phyloP scores from a whole-genome alignment of 1,139 yeast genomes.

The Candida labiduridarum region DNA sequence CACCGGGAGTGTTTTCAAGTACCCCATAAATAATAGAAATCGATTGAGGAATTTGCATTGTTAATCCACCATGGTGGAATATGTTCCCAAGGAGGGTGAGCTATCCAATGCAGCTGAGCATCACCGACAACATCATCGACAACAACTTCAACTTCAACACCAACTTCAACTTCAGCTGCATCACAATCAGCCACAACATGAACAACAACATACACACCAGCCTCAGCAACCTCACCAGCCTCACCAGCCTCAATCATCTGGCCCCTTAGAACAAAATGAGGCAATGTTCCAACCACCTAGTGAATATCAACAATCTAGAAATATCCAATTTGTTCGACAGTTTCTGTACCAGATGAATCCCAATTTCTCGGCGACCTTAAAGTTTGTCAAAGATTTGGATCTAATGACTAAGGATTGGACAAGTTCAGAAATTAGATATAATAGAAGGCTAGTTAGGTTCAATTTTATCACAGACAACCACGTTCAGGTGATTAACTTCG shows the following conservation, averaged over 20 bases:
- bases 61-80: not conserved
- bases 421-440: constrained; percentile 26
- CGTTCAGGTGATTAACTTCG: constrained; percentile 29
- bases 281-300: constrained; percentile 4
- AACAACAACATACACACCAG: not conserved
- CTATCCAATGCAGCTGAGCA: not conserved
- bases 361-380: constrained; percentile 12
- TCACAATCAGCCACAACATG: not conserved
- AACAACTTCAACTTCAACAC: not conserved
- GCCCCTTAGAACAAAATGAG: not conserved
- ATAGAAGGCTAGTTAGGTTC: constrained; percentile 42
- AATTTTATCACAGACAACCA: constrained; percentile 23
- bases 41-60: too few species aligned
- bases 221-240: not conserved
- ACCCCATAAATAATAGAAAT: not conserved
- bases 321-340: constrained; percentile 14
- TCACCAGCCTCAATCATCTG: not conserved
- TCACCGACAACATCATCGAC: not conserved
- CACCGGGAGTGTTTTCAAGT: not conserved
- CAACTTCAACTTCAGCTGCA: not conserved
- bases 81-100: not conserved
- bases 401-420: constrained; percentile 40
- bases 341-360: constrained; percentile 13
- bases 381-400: constrained; percentile 14
- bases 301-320: constrained; percentile 8